These are phyloP conservation scores for Chrysanthemum lavandulifolium DNA, from an alignment of 129 eudicot species.

Conservation along the genomic window DNA sequence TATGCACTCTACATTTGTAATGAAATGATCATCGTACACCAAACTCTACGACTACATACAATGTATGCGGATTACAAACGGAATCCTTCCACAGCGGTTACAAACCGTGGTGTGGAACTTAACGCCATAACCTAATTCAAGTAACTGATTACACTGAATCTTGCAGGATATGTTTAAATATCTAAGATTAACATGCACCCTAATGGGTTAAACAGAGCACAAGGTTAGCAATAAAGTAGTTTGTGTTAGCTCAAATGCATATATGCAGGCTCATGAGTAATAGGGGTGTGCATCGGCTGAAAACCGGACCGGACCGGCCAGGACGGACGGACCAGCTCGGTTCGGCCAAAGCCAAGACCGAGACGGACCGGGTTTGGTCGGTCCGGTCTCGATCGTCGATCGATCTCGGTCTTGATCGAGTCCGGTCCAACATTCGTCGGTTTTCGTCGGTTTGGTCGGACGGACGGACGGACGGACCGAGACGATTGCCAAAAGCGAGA, in stretches of 20 bases:
- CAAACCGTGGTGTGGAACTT: neutral
- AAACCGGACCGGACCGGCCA: too few relatives aligned
- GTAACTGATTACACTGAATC: neutral
- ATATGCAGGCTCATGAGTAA: constrained; percentile 5
- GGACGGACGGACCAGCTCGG: too few relatives aligned
- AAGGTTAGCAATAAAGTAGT: neutral
- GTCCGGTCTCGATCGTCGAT: too few relatives aligned
- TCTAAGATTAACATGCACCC: constrained; percentile 17
- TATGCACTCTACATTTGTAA: neutral
- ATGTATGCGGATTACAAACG: neutral
- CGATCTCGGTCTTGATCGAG: too few relatives aligned
- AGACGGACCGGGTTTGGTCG: too few relatives aligned
- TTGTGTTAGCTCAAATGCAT: neutral
- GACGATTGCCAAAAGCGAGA: too few relatives aligned
- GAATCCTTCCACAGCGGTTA: constrained; percentile 18
- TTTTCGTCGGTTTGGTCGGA: too few relatives aligned
- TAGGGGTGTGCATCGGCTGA: too few relatives aligned
- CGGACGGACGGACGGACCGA: too few relatives aligned
- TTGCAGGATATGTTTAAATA: neutral
- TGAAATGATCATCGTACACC: neutral
- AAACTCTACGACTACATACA: neutral
- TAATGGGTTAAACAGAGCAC: neutral
- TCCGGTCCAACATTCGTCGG: too few relatives aligned
- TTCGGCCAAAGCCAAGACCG: too few relatives aligned
- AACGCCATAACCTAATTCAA: neutral